phyloP scores from a whole-genome alignment of 2,329 filamentous ascomycete species.

The Byssothecium circinans region DNA sequence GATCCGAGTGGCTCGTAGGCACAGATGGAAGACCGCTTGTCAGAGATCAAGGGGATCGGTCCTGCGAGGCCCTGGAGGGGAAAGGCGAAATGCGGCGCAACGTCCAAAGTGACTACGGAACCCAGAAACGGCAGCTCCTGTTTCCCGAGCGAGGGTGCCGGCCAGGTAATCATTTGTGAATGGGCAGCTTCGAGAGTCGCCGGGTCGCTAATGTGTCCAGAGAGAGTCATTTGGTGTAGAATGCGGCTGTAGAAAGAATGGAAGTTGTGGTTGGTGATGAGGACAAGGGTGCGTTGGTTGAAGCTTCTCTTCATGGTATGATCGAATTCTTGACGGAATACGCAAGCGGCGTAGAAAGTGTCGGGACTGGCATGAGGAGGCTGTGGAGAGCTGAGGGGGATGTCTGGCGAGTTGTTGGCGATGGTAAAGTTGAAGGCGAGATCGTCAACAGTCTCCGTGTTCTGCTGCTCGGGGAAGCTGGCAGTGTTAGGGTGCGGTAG shows the following conservation, averaged over 20 bases:
- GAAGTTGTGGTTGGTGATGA: constrained; percentile 47
- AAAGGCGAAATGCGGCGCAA: constrained; percentile 45
- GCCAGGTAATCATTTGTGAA: constrained; percentile 42
- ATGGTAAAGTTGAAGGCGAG: constrained; percentile 46
- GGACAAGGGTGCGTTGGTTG: constrained; percentile 45
- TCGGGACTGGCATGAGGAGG: constrained; percentile 43
- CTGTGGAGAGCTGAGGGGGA: constrained; percentile 49
- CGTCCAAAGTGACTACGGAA: constrained; percentile 41
- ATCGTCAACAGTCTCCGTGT: constrained; percentile 44
- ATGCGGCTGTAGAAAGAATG: constrained; percentile 40
- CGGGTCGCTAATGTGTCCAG: constrained; percentile 44
- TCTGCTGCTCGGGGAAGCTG: constrained; percentile 47
- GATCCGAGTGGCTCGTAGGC: constrained; percentile 45
- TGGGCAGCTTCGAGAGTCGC: constrained; percentile 42
- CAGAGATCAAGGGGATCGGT: constrained; percentile 32
- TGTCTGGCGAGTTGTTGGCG: constrained; percentile 57
- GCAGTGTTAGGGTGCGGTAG: constrained; percentile 6
- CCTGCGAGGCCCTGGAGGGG: constrained; percentile 44
- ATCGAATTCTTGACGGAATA: constrained; percentile 48
- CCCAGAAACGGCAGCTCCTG: constrained; percentile 46
- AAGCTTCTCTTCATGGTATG: constrained; percentile 46
- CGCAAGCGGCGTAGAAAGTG: constrained; percentile 40
- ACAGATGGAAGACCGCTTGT: constrained; percentile 38
- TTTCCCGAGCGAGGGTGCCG: constrained; percentile 38
- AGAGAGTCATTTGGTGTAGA: constrained; percentile 41